Evolutionary conservation across 371 early-diverging fungal species (phyloP), one percentile per base, ranked within the genome.

Genomic region (Mucor piriformis): DNA sequence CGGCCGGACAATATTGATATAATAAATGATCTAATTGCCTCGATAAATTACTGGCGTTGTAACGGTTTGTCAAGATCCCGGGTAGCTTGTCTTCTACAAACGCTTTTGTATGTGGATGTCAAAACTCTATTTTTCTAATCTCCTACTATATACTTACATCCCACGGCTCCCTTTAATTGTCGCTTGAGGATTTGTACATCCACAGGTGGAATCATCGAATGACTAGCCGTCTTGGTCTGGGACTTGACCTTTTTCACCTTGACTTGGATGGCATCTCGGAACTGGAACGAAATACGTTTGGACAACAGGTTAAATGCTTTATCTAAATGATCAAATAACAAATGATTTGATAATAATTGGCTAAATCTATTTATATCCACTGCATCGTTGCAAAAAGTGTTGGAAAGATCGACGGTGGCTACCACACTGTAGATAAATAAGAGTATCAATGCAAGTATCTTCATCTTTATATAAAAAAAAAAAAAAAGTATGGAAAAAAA

Each of bases 61-160:
- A 57, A 44, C 59, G 40, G 25, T 50, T 57, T 3, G 57, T 54
- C 21, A 67, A 50, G 10, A 67, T 61, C 0, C 46, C 37, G 15
- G 61, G 63, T 23, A 67, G 35, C 35, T 67, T 67, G 43, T 66
- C 67, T 21, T 67, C 67, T 44, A 67, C 50, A 53, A 67, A 67
- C 3, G 67, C 67, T 66, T 6, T 32, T 4, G 21, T 21, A 27
- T 29, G 12, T 33, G 16, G 18, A 32, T 15, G 42, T 54, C 12
- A 7, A 21, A 12, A 20, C 16, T 18, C 42, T 18, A 18, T 20
- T 2, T n/a, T n/a, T n/a, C n/a, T n/a, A n/a, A n/a, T n/a, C n/a
- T n/a, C n/a, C n/a, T n/a, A n/a, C n/a, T n/a, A n/a, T n/a, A n/a
- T 25, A 59, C 67, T 62, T 59, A 67, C 67, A 67, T 3, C 67